Evolutionary conservation across 2,329 filamentous ascomycete genomes (phyloP).

Genomic region (Penicillium palitans): DNA sequence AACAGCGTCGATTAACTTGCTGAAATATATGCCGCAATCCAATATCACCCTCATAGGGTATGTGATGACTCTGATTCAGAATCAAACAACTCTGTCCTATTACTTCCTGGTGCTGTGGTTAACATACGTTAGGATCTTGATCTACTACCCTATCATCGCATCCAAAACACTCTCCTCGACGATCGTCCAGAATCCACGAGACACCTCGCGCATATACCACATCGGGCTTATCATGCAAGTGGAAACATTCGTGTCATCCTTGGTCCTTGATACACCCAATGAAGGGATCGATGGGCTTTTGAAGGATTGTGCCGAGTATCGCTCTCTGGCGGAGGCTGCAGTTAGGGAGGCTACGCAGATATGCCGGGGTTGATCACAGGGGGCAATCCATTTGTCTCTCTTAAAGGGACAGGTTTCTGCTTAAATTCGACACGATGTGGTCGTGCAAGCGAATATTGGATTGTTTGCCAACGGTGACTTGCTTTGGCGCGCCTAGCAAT

Average conservation of each 20-base stretch:
- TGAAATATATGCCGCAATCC: neutral
- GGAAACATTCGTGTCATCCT: neutral
- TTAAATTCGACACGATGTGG: neutral
- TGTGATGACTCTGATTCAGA: neutral
- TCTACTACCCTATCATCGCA: neutral
- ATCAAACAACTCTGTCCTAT: neutral
- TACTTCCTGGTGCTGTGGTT: neutral
- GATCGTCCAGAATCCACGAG: neutral
- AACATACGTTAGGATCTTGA: neutral
- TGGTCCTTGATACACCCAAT: neutral
- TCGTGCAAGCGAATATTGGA: neutral
- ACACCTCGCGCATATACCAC: neutral
- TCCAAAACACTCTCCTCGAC: neutral
- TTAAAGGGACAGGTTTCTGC: neutral
- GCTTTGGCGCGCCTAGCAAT: neutral
- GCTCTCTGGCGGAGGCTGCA: neutral
- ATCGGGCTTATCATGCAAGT: neutral
- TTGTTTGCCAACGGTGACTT: neutral
- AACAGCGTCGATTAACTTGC: neutral
- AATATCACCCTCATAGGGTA: neutral
- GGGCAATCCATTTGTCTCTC: neutral
- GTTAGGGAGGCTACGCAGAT: neutral
- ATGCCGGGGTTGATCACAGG: neutral
- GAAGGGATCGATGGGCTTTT: neutral
- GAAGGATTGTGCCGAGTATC: neutral